These are phyloP conservation scores for Nyctanthes arbortristis DNA, from an alignment of 257 asterid genomes.

Conservation along the genomic window DNA sequence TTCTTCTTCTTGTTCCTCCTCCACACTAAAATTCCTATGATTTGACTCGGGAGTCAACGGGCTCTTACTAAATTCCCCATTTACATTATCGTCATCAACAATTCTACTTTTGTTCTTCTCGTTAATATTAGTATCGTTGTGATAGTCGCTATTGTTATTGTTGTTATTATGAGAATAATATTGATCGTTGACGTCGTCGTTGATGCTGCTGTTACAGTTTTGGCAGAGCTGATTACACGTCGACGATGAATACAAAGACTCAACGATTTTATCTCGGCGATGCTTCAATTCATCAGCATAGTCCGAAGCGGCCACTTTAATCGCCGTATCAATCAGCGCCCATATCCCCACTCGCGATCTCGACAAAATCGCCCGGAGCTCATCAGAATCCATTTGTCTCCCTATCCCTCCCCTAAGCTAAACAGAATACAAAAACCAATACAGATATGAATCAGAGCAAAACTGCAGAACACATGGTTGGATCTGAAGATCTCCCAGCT, in stretches of 20 bases:
- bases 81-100: conserved; percentile 21
- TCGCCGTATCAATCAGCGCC: conserved; percentile 81
- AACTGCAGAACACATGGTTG: conserved; percentile 27
- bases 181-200: conserved; percentile 29
- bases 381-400: conserved; percentile 70
- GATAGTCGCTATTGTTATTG: conserved; percentile 19
- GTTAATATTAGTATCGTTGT: conserved; percentile 22
- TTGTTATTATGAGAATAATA: conserved; percentile 17
- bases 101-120: conserved; percentile 11
- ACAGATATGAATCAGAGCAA: neutral
- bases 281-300: conserved; percentile 61
- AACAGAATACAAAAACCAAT: neutral
- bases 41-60: conserved; percentile 73
- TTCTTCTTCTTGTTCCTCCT: conserved; percentile 46
- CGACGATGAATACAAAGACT: conserved; percentile 57
- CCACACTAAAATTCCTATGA: conserved; percentile 36
- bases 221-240: conserved; percentile 35
- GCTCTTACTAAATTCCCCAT: conserved; percentile 44
- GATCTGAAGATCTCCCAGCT: conserved; percentile 25
- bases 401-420: neutral
- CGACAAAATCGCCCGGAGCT: conserved; percentile 62
- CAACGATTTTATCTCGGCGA: conserved; percentile 77
- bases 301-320: conserved; percentile 70
- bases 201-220: conserved; percentile 47
- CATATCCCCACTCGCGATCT: conserved; percentile 72